Conservation (phyloP, 2,329 filamentous ascomycete genomes). For the Cryphonectria naterciae region DNA sequence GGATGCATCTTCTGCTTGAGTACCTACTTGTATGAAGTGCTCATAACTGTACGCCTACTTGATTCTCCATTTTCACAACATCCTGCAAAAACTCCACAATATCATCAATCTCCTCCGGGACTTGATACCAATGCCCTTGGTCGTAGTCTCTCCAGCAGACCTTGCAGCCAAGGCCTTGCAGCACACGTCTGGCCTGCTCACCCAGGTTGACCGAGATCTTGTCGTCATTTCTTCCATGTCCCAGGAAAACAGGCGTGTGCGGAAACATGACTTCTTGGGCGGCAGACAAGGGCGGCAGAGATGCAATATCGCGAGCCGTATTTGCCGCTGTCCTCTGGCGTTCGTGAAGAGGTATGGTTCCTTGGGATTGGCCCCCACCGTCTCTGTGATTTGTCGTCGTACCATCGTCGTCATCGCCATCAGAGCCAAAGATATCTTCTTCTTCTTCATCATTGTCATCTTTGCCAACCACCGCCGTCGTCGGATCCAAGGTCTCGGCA, state of each 20-base stretch:
- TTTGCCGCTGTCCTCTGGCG: constrained; percentile 27
- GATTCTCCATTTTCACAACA: background rate
- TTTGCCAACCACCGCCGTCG: constrained; percentile 2
- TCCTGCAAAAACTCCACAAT: constrained; percentile 14
- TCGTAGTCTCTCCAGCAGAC: constrained; percentile 17
- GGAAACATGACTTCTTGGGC: background rate
- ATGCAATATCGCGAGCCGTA: constrained; percentile 14
- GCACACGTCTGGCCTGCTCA: constrained; percentile 13
- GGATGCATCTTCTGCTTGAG: too few species aligned
- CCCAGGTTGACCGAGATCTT: constrained; percentile 39
- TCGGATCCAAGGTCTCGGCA: constrained; percentile 36
- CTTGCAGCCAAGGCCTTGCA: constrained; percentile 13
- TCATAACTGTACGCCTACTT: background rate
- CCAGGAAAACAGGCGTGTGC: constrained; percentile 47
- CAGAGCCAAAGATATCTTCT: constrained; percentile 27
- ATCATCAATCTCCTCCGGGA: constrained; percentile 20
- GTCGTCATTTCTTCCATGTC: constrained; percentile 48
- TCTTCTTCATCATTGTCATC: constrained; percentile 9
- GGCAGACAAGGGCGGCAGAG: constrained; percentile 2
- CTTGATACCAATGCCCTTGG: constrained; percentile 19
- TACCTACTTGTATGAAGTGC: too few species aligned
- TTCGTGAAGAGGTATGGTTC: background rate
- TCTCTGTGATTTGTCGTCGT: background rate
- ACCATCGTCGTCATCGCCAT: background rate
- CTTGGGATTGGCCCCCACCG: background rate